Percentiles rank a stretch among this genome's conserved stretches.
These are phyloP conservation scores for Podila epicladia DNA, from an alignment of 192 early-diverging fungal species.

Conservation along the genomic window DNA sequence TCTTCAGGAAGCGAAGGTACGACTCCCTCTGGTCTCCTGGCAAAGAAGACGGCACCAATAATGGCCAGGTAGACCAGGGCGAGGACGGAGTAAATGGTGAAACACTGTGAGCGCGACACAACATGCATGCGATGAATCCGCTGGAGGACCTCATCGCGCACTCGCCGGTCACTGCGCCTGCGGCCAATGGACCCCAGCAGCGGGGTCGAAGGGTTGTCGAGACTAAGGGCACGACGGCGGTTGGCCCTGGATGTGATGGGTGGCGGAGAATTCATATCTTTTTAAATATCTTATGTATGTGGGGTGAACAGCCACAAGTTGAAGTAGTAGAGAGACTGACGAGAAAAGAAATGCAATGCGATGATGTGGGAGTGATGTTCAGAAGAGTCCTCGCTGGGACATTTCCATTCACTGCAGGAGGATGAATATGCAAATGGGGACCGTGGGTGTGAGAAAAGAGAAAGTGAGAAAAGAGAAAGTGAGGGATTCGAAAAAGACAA, in stretches of 20 bases:
- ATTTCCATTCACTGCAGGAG: not conserved
- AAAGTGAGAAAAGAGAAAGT: not conserved
- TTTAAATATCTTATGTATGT: not conserved
- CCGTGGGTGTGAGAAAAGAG: not conserved
- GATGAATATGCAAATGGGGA: not conserved
- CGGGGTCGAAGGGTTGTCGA: constrained; percentile 28
- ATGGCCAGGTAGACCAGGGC: constrained; percentile 13
- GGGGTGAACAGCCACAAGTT: not conserved
- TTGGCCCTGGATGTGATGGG: constrained; percentile 44
- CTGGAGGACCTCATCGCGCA: constrained; percentile 27
- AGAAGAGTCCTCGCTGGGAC: not conserved
- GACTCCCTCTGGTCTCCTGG: constrained; percentile 13
- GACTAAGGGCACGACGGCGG: constrained; percentile 39
- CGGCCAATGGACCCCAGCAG: constrained; percentile 31
- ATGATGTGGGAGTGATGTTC: too few relatives aligned
- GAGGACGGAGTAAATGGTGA: constrained; percentile 21
- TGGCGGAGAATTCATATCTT: constrained; percentile 25
- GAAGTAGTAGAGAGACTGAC: not conserved
- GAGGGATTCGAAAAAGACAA: not conserved
- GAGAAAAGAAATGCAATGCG: not conserved
- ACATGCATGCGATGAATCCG: constrained; percentile 17
- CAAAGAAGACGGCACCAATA: constrained; percentile 14
- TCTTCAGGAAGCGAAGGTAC: constrained; percentile 24
- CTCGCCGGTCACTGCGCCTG: constrained; percentile 18
- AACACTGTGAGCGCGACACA: constrained; percentile 27